Evolutionary conservation across 306 rosid genomes (phyloP).

Genomic region (Vigna mungo): DNA sequence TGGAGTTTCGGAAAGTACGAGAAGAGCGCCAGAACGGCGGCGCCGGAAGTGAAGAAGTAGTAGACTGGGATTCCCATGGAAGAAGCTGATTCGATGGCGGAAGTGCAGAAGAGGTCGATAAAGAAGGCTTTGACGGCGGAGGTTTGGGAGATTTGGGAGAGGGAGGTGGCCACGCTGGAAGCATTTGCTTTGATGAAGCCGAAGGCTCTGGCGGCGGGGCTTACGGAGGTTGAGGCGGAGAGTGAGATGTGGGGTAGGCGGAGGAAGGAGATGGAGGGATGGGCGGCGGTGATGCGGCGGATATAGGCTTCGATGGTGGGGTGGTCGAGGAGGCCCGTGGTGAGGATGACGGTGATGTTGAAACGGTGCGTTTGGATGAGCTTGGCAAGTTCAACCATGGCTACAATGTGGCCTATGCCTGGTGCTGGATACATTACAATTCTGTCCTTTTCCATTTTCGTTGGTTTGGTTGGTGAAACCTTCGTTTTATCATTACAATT

Average conservation of each 20-base stretch:
- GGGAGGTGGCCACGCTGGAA: conserved; percentile 4
- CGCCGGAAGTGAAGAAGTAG: conserved; percentile 47
- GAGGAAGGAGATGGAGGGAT: conserved; percentile 42
- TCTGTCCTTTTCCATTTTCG: background rate
- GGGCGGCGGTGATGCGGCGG: conserved; percentile 32
- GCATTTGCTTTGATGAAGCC: conserved; percentile 25
- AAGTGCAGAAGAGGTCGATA: conserved; percentile 41
- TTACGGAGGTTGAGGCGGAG: background rate
- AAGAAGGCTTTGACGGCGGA: conserved; percentile 9
- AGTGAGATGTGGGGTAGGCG: background rate
- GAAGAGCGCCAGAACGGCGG: conserved; percentile 23
- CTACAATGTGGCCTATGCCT: conserved; percentile 30
- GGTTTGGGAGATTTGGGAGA: background rate
- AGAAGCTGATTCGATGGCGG: background rate
- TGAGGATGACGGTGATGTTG: conserved; percentile 39
- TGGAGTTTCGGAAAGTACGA: conserved; percentile 40
- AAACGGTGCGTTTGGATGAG: background rate
- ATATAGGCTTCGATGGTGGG: conserved; percentile 35
- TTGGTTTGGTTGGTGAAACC: background rate
- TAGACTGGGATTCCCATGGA: conserved; percentile 38
- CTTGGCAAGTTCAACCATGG: conserved; percentile 42
- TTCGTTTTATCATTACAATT: too few relatives aligned
- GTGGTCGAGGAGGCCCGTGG: conserved; percentile 25
- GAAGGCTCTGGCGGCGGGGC: background rate
- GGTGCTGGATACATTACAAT: conserved; percentile 23